These are phyloP conservation scores for Saccharomyces hybrid DNA, from an alignment of 1,139 yeast species.

Conservation along the genomic window DNA sequence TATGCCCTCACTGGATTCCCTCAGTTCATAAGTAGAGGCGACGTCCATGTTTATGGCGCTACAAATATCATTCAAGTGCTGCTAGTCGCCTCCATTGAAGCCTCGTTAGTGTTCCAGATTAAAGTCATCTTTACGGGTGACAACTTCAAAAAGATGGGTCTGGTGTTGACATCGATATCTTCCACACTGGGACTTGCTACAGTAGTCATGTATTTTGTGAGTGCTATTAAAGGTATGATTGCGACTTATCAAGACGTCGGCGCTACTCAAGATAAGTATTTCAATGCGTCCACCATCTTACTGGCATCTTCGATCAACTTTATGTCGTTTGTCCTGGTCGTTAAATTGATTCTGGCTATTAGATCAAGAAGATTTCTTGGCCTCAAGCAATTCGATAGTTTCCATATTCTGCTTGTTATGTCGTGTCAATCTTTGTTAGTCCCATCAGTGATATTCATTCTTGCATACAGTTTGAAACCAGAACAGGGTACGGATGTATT, in stretches of 20 bases:
- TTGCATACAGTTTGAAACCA: conserved; percentile 37
- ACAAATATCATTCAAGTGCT: conserved; percentile 53
- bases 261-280: conserved; percentile 30
- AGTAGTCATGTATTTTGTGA: conserved; percentile 46
- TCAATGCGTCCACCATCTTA: conserved; percentile 49
- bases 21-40: conserved; percentile 30
- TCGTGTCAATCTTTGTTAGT: conserved; percentile 68
- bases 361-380: conserved; percentile 70
- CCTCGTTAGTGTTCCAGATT: conserved; percentile 63
- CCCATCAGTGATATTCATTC: conserved; percentile 62
- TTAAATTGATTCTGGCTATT: conserved; percentile 60
- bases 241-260: conserved; percentile 21
- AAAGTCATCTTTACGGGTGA: conserved; percentile 56
- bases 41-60: conserved; percentile 44
- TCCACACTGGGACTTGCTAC: conserved; percentile 42
- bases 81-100: conserved; percentile 51
- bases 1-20: conserved; percentile 45
- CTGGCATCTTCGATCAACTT: conserved; percentile 63
- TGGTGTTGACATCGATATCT: conserved; percentile 36
- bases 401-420: conserved; percentile 75
- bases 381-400: conserved; percentile 67
- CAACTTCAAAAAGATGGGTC: conserved; percentile 37
- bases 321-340: conserved; percentile 49
- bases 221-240: conserved; percentile 34
- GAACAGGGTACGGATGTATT: conserved; percentile 29